phyloP scores from a whole-genome alignment of 345 rosid species.

The Syzygium aqueum region DNA sequence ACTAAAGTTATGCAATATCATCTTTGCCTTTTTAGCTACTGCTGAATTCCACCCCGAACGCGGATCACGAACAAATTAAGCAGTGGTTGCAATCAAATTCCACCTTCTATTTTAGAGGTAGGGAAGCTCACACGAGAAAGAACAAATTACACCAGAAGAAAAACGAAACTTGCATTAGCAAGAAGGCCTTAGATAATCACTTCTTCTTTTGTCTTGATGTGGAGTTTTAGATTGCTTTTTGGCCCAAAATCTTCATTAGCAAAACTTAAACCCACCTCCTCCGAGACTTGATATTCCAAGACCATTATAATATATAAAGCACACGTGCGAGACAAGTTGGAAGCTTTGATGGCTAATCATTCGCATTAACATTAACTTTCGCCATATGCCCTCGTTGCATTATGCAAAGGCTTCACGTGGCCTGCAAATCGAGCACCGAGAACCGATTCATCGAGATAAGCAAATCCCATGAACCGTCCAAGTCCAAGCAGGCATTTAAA shows the following conservation, averaged over 20 bases:
- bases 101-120: background rate
- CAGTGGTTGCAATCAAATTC: background rate
- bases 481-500: background rate
- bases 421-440: background rate
- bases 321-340: background rate
- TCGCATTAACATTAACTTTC: background rate
- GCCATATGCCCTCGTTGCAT: background rate
- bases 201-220: background rate
- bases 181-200: background rate
- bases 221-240: background rate
- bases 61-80: background rate
- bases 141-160: background rate
- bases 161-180: background rate
- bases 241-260: background rate
- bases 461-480: background rate
- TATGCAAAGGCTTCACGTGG: background rate
- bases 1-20: background rate
- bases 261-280: background rate
- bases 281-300: background rate
- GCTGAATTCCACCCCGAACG: background rate
- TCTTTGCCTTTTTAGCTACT: background rate
- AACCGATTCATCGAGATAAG: background rate
- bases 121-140: background rate
- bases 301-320: background rate
- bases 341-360: background rate